Base-by-base conservation (phyloP, 768 basidiomycete genomes). In the Pisolithus microcarpus region DNA sequence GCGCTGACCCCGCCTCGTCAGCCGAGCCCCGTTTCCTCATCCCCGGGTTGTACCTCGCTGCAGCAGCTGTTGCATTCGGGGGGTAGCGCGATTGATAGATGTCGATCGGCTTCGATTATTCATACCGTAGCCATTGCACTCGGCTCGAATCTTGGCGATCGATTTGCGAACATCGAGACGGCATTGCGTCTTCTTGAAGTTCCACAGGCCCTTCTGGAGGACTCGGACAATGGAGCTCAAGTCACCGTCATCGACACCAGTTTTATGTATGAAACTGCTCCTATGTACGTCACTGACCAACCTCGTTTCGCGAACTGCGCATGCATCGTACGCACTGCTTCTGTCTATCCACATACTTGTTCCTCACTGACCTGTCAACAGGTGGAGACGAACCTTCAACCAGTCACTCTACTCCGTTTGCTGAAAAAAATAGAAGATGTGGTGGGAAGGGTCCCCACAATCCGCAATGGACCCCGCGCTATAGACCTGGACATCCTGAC, bases 261-360 rank as follows among this genome's bases (percentile, higher is more conserved):
- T 62, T 89, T 92, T 68, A 63, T 97, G 71, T 98, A 97, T 63
- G 87, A 97, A 68, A 93, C 87, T 18, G 75, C 84, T 10, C 91
- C 96, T 0, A 98, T 99, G 96, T 98, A 99, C 64, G 86, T 95
- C 39, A 80, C 80, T 10, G 85, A 96, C 51, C 96, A 99, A 64
- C 87, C 85, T 11, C 70, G 74, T 34, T 98, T 97, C 68, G 77
- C 87, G 52, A 99, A 97, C 61, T 87, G 89, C 56, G 90, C 89
- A n/a, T 87, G 91, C 54, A 71, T 91, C 67, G 94, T 95, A 54
- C 51, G 88, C 75, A 43, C 34, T 43, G 10, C 38, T 9, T 2
- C 13, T 8, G 11, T 7, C 1, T 24, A 4, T 43, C 24, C 42
- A 37, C 42, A 30, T 7, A 38, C 24, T 43, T 34, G 15, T 49